Conservation (phyloP, 2,329 filamentous ascomycete species). For the Phialophora tarda region DNA sequence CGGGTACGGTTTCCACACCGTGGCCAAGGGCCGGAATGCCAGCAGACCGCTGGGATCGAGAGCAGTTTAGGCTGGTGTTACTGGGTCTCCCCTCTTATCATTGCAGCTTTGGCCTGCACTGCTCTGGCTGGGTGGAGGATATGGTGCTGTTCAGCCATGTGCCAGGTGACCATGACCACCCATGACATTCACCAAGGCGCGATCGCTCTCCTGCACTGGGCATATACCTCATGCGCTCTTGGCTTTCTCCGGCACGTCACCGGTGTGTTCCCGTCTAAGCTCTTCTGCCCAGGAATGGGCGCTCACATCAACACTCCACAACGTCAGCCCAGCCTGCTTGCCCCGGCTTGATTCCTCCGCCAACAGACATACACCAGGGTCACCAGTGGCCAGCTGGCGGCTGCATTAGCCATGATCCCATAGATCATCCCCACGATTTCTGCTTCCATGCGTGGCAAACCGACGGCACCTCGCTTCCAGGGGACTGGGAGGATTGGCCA, state of each 20-base stretch:
- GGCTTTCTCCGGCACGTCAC: conserved; percentile 7
- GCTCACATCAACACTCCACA: conserved; percentile 11
- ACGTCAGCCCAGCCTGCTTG: conserved; percentile 23
- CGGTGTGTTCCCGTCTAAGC: conserved; percentile 11
- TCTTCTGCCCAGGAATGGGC: conserved; percentile 18
- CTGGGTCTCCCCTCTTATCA: not conserved
- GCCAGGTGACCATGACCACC: not conserved
- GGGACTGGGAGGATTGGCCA: conserved; percentile 6
- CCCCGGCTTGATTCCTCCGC: not conserved
- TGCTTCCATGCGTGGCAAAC: conserved; percentile 17
- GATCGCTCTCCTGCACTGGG: not conserved
- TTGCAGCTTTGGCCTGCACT: not conserved
- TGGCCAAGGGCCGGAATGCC: not conserved
- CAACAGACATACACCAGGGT: not conserved
- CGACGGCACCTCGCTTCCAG: conserved; percentile 15
- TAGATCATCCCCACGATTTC: conserved; percentile 24
- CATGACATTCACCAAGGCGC: not conserved
- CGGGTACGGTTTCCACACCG: conserved; percentile 9
- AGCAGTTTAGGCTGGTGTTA: not conserved
- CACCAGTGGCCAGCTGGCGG: conserved; percentile 7
- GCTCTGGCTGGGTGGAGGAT: not conserved
- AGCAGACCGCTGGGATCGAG: not conserved
- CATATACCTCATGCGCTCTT: not conserved
- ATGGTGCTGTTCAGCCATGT: not conserved
- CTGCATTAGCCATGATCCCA: conserved; percentile 3